Evolutionary conservation across 805 yeast genomes (phyloP).

Genomic region (Isabelozyma rhagii): DNA sequence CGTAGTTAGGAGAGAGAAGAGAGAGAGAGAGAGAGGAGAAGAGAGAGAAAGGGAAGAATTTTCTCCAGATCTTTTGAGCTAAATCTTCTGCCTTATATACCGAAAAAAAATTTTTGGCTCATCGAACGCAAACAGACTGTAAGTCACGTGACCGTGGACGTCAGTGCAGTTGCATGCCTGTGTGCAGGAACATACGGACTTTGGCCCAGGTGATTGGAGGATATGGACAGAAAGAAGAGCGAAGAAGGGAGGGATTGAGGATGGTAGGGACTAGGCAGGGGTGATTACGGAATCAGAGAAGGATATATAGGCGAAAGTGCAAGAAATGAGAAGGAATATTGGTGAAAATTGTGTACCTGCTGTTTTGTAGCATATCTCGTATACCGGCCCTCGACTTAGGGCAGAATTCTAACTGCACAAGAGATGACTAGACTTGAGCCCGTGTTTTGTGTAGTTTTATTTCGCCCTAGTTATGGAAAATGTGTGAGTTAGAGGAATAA

Average conservation of each 20-base stretch:
- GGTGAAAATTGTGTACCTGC: too few relatives aligned
- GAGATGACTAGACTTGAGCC: too few relatives aligned
- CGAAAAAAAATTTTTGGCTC: conserved; percentile 1
- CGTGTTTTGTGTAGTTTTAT: too few relatives aligned
- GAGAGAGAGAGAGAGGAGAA: conserved; percentile 9
- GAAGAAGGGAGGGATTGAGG: background rate
- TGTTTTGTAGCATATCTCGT: too few relatives aligned
- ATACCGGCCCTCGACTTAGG: too few relatives aligned
- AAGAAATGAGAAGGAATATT: too few relatives aligned
- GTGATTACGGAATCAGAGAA: background rate
- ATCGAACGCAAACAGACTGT: background rate
- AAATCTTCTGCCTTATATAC: background rate
- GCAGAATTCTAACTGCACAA: too few relatives aligned
- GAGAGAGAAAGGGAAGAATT: conserved; percentile 7
- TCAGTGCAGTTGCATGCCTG: background rate
- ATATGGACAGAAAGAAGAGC: background rate
- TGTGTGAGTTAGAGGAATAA: too few relatives aligned
- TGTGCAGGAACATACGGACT: background rate
- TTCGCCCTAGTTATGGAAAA: too few relatives aligned
- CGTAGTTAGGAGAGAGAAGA: conserved; percentile 7
- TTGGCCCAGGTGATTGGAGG: background rate
- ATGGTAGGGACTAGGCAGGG: background rate
- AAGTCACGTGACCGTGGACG: background rate
- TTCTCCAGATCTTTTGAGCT: background rate
- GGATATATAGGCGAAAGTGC: background rate